Conservation (phyloP, 2,329 filamentous ascomycete species). For the Aotearoamyces nothofagi region DNA sequence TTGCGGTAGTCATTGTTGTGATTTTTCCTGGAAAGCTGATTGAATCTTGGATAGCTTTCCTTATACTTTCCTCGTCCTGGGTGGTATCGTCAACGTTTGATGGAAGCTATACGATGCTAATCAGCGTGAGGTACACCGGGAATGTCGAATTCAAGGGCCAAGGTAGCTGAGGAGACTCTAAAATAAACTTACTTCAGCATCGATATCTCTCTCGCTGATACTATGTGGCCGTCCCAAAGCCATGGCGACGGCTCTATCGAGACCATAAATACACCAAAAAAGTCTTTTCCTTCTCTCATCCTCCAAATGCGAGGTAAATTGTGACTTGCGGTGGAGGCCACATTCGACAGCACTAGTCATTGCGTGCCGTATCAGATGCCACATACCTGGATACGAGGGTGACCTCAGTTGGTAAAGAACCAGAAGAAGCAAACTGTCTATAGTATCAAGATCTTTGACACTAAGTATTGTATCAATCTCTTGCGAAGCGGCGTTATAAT, state of each 20-base stretch:
- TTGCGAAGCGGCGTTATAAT: constrained; percentile 2
- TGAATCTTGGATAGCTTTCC: too few relatives aligned
- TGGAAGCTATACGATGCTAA: too few relatives aligned
- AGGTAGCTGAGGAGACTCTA: too few relatives aligned
- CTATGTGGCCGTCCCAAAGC: neutral
- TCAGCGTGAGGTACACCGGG: too few relatives aligned
- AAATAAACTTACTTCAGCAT: neutral
- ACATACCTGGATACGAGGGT: constrained; percentile 2
- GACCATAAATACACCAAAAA: neutral
- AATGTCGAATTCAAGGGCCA: too few relatives aligned
- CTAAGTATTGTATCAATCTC: constrained; percentile 2
- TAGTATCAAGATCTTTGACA: constrained; percentile 1
- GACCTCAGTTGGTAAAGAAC: constrained; percentile 3
- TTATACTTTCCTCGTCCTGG: too few relatives aligned
- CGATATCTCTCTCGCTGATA: constrained; percentile 1
- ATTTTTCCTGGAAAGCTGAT: too few relatives aligned
- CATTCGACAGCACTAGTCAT: constrained; percentile 2
- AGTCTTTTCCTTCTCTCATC: neutral
- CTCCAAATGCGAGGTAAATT: neutral
- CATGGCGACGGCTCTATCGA: neutral
- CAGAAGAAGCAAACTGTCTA: constrained; percentile 1
- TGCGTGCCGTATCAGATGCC: constrained; percentile 2
- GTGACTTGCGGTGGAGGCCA: neutral
- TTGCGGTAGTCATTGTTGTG: too few relatives aligned
- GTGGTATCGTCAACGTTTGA: too few relatives aligned